A percentile compares a stretch with the other conserved stretches of the same genome.
Evolutionary conservation across 1,284 basidiomycete genomes (phyloP).

Genomic region (Crucibulum cyathiforme): DNA sequence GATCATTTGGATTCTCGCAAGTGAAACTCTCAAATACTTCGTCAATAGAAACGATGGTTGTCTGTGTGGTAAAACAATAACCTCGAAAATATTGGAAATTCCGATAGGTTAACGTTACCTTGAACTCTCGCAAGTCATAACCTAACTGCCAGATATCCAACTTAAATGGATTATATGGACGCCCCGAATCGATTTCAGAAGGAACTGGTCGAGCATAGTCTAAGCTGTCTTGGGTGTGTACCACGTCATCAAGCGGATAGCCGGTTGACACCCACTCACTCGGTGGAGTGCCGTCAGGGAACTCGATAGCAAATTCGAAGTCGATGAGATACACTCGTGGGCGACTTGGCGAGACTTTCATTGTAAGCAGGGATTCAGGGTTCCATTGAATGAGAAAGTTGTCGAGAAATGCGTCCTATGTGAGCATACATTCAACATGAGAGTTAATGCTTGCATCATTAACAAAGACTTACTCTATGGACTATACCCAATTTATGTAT

Average conservation of each 20-base stretch:
- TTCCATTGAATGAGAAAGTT: constrained; percentile 35
- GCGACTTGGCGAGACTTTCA: constrained; percentile 13
- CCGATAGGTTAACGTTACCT: constrained; percentile 2
- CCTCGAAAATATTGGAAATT: not conserved
- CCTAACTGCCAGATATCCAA: constrained; percentile 38
- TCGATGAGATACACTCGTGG: constrained; percentile 35
- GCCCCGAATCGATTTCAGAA: constrained; percentile 17
- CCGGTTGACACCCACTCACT: constrained; percentile 14
- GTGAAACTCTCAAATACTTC: constrained; percentile 13
- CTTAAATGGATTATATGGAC: constrained; percentile 31
- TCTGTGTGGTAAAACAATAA: constrained; percentile 4
- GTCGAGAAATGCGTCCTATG: constrained; percentile 30
- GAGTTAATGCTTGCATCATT: not conserved
- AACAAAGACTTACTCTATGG: constrained; percentile 20
- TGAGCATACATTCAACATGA: not conserved
- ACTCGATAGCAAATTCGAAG: constrained; percentile 31
- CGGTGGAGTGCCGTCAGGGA: constrained; percentile 13
- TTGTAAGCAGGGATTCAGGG: constrained; percentile 24
- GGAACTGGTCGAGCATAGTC: constrained; percentile 21
- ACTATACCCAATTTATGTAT: constrained; percentile 22
- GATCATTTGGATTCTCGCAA: not conserved
- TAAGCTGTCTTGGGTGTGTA: not conserved
- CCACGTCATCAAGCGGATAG: constrained; percentile 13
- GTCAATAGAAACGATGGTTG: constrained; percentile 14
- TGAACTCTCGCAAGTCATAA: constrained; percentile 10